A percentile compares a stretch with the other conserved stretches of the same genome.
These are phyloP conservation scores for Globisporangium nodosum DNA, from an alignment of 352 stramenopile genomes.

Conservation along the genomic window DNA sequence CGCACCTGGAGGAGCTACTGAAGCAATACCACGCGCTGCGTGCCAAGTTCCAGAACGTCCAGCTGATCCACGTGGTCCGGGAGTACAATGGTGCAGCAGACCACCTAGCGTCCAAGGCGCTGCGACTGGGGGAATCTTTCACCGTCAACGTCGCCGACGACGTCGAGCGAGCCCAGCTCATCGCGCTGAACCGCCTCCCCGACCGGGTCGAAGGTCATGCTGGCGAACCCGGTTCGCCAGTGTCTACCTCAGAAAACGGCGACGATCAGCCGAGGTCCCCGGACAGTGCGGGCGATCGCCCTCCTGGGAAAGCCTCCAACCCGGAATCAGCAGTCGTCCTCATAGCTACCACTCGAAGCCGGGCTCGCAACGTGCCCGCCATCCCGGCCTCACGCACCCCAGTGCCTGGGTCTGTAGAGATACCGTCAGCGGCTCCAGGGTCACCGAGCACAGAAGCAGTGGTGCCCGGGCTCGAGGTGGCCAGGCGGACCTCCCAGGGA, in stretches of 20 bases:
- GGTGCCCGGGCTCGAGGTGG: no score
- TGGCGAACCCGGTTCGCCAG: no score
- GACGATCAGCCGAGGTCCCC: no score
- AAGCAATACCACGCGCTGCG: not conserved
- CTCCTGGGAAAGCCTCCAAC: no score
- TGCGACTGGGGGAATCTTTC: not conserved
- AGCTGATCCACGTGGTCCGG: not conserved
- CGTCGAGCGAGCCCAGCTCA: not conserved
- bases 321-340: no score
- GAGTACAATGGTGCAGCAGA: not conserved
- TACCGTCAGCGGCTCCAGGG: no score
- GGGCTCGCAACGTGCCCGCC: no score
- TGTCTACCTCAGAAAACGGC: not conserved
- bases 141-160: not conserved
- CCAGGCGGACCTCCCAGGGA: not conserved
- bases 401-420: no score
- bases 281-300: no score
- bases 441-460: no score
- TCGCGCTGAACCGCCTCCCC: not conserved
- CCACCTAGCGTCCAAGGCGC: not conserved
- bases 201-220: not conserved
- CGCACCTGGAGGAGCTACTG: not conserved
- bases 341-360: no score
- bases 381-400: no score
- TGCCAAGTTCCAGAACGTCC: not conserved